Conservation (phyloP, 73 alveolate species). For the Symbiodinium pilosum region DNA sequence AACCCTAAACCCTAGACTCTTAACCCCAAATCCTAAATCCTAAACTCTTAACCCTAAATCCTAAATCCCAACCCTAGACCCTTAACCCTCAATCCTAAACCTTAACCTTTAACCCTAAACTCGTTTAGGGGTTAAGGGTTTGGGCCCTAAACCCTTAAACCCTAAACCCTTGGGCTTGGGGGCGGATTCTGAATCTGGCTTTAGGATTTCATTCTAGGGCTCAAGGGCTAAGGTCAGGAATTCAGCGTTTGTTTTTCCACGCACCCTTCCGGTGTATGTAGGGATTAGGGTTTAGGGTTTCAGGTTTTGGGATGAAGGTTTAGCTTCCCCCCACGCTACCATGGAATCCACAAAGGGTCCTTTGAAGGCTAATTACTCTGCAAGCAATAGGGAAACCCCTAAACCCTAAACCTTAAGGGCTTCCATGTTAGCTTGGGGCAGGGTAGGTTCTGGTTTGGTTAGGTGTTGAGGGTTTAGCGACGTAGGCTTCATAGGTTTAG, state of each 20-base stretch:
- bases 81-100: not conserved
- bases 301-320: not conserved
- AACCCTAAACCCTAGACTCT: not conserved
- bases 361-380: not conserved
- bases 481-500: not conserved
- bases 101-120: not conserved
- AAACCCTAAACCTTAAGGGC: not conserved
- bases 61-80: not conserved
- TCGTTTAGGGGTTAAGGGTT: too few relatives aligned
- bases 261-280: too few relatives aligned
- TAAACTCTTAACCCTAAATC: not conserved
- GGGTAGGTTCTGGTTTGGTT: too few relatives aligned
- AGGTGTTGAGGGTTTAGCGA: not conserved
- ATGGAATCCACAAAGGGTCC: not conserved
- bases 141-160: not conserved
- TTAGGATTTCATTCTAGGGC: not conserved
- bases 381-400: not conserved
- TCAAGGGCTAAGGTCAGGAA: too few relatives aligned
- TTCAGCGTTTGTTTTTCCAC: too few relatives aligned
- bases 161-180: not conserved
- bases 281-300: not conserved
- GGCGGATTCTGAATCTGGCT: not conserved
- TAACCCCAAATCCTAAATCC: not conserved
- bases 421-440: too few relatives aligned
- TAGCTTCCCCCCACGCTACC: not conserved